Percentiles rank a stretch among this genome's conserved stretches.
Evolutionary conservation across 2,329 filamentous ascomycete genomes (phyloP).

Genomic region (Atkinsonella hypoxylon): DNA sequence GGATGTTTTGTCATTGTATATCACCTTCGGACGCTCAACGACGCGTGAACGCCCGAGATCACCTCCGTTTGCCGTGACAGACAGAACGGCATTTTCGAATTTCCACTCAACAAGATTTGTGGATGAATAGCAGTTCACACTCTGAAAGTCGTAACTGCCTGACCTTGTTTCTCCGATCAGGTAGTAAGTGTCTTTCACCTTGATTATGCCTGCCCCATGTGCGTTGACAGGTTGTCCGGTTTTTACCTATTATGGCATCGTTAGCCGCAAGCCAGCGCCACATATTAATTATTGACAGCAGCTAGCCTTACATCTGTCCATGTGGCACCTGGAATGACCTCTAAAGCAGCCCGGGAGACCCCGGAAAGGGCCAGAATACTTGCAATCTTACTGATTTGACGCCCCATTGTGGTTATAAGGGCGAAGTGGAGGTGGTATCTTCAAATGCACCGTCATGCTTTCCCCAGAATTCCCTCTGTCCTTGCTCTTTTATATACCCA

Average conservation of each 20-base stretch:
- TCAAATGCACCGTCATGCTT: too few relatives aligned
- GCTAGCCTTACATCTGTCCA: constrained; percentile 29
- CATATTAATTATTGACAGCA: neutral
- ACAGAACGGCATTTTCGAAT: constrained; percentile 46
- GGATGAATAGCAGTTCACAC: constrained; percentile 57
- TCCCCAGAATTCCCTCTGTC: too few relatives aligned
- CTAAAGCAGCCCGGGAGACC: constrained; percentile 10
- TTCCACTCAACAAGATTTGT: constrained; percentile 52
- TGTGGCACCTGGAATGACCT: constrained; percentile 31
- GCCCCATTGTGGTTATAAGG: neutral
- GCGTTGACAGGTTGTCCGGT: constrained; percentile 49
- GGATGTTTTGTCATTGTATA: constrained; percentile 51
- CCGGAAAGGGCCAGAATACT: neutral
- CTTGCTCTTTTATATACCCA: too few relatives aligned
- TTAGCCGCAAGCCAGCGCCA: too few relatives aligned
- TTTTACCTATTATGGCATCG: constrained; percentile 13
- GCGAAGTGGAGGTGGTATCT: too few relatives aligned
- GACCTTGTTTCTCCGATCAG: constrained; percentile 61
- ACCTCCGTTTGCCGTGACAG: constrained; percentile 29
- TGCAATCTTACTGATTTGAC: neutral
- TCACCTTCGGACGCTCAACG: constrained; percentile 56
- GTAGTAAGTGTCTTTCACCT: constrained; percentile 48
- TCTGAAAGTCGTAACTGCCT: constrained; percentile 46
- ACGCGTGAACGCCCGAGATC: constrained; percentile 51
- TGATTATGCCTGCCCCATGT: constrained; percentile 52